Percentiles rank a stretch among this genome's conserved stretches.
Conservation (phyloP, 495 filamentous ascomycete genomes). For the Thozetella sp. region DNA sequence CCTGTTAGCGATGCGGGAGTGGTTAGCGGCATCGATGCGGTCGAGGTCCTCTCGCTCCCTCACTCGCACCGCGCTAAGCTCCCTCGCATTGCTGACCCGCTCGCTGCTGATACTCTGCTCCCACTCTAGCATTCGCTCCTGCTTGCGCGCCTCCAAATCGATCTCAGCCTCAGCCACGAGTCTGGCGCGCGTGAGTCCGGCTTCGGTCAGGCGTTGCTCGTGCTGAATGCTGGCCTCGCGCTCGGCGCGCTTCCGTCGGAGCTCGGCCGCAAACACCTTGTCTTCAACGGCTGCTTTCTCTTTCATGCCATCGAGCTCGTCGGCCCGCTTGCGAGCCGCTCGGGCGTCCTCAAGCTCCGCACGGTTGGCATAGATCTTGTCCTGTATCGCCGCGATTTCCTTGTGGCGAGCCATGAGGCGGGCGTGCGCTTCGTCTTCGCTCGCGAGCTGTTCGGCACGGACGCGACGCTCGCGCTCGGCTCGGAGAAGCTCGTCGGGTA, state of each 20-base stretch:
- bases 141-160: constrained; percentile 33
- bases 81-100: constrained; percentile 32
- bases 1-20: constrained; percentile 29
- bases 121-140: constrained; percentile 32
- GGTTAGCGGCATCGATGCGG: constrained; percentile 31
- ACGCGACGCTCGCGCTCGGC: constrained; percentile 44
- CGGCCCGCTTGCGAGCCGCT: constrained; percentile 32
- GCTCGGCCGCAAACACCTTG: constrained; percentile 18
- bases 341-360: constrained; percentile 46
- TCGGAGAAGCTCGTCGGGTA: constrained; percentile 40
- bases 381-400: constrained; percentile 41
- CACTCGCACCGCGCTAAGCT: constrained; percentile 39
- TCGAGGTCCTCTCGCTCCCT: constrained; percentile 44
- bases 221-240: constrained; percentile 31
- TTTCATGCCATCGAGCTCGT: constrained; percentile 29
- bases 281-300: constrained; percentile 29
- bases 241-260: constrained; percentile 21
- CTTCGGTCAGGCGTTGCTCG: constrained; percentile 37
- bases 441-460: constrained; percentile 31
- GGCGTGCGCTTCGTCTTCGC: constrained; percentile 35
- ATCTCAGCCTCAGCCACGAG: constrained; percentile 40
- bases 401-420: constrained; percentile 35
- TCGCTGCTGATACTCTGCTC: constrained; percentile 32
- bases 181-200: constrained; percentile 32
- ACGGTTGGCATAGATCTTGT: constrained; percentile 40